Evolutionary conservation across 1,139 yeast species (phyloP), one percentile per base, ranked within the genome.

Genomic region (Suhomyces maxii): DNA sequence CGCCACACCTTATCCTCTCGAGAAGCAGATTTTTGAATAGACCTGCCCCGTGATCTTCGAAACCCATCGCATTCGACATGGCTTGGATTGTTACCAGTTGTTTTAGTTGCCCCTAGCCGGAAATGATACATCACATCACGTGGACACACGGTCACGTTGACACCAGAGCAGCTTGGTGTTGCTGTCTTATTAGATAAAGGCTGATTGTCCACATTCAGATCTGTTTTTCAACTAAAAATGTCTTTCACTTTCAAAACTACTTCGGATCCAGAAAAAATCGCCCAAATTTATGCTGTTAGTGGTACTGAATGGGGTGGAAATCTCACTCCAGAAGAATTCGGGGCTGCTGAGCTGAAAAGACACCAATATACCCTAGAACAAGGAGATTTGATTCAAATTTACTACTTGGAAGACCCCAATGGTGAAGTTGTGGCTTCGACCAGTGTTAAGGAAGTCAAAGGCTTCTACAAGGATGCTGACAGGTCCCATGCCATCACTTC

Each of bases 381-480:
- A 14, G 63, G 61, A 3, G 51, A 45, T 12, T 36, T 34, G 7
- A 35, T 44, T 23, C 42, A 51, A 32, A 67, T 63, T n/a, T 71
- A 63, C 48, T 68, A 65, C 47, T 56, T 68, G 26, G 66, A 64
- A 46, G 72, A 69, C 34, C 49, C 52, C 14, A 56, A 63, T 2
- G 61, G 63, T 7, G 57, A 60, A 8, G 53, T 68, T 0, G 68
- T 65, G 10, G 67, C 73, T 18, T 51, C 62, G 26, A 55, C 64
- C 7, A 53, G 61, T 3, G 68, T 73, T 5, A 58, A 56, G 25
- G 59, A 60, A 37, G 48, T 52, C 10, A 57, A 60, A 33, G 77
- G 71, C 0, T 61, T 67, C 38, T 69, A 49, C 41, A 70, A 69
- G 47, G 71, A 64, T n/a, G 63, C 62, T 1, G 68, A 65, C 42